Percentiles rank a stretch among this genome's conserved stretches.
phyloP scores from a whole-genome alignment of 257 asterid species.

The Dorcoceras hygrometricum region DNA sequence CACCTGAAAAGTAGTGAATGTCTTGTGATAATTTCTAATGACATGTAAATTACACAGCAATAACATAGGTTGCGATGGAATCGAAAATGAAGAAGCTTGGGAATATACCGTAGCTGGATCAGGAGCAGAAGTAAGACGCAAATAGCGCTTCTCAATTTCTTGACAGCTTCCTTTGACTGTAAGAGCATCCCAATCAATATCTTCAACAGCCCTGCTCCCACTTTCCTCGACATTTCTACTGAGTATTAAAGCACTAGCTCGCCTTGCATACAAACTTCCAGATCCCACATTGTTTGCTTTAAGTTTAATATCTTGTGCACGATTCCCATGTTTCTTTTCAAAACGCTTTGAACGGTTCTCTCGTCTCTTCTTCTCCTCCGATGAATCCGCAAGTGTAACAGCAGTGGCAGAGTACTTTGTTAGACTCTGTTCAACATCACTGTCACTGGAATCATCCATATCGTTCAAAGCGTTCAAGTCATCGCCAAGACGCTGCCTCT shows the following conservation, averaged over 20 bases:
- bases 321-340: conserved; percentile 74
- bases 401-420: conserved; percentile 74
- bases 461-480: conserved; percentile 43
- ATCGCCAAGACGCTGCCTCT: conserved; percentile 78
- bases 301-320: conserved; percentile 37
- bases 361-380: conserved; percentile 86
- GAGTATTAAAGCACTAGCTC: conserved; percentile 62
- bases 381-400: conserved; percentile 61
- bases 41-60: conserved; percentile 7
- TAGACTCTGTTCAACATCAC: conserved; percentile 77
- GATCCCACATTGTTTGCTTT: conserved; percentile 45
- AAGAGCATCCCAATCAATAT: conserved; percentile 97
- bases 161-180: conserved; percentile 93
- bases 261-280: conserved; percentile 53
- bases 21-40: conserved; percentile 21
- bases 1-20: conserved; percentile 59
- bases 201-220: conserved; percentile 89
- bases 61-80: conserved; percentile 16
- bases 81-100: conserved; percentile 22
- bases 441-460: conserved; percentile 77
- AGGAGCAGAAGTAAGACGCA: conserved; percentile 99
- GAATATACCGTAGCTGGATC: conserved; percentile 88
- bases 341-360: conserved; percentile 94
- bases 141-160: conserved; percentile 90
- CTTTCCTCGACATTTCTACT: conserved; percentile 72